Base-by-base conservation (phyloP, 768 basidiomycete genomes). In the Auriscalpium vulgare region DNA sequence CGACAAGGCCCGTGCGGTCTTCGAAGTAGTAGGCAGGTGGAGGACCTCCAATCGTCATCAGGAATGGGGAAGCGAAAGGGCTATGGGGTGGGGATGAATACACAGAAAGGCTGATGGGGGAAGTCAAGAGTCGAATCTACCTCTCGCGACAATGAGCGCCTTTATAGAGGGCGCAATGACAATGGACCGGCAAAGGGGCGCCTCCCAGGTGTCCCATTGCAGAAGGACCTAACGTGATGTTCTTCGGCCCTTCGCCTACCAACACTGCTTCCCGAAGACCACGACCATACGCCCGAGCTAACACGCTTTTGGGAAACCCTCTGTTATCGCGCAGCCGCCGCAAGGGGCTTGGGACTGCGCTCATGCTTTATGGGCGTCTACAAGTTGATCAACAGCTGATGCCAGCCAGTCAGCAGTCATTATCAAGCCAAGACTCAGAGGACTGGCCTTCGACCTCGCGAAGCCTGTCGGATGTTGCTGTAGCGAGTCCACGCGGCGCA, bases 1-100 rank as follows among this genome's bases (percentile, higher is more conserved):
- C 71, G 56, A 78, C 68, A 13, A 71, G 68, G 17, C 80, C 85
- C 0, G 86, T 83, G 47, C 84, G 80, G 71, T 88, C 86, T 67
- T 88, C 87, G 46, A 87, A 75, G 47, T 78, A 78, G 60, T 79
- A 79, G 16, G 83, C 61, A 10, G 61, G 54, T 48, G 61, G 61
- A 40, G 59, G 61, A 19, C 56, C 59, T 21, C 53, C 37, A 37
- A 62, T 62, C 3, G 61, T 62, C 61, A 62, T 62, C 37, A 38
- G 23, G 37, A 51, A 21, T 11, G 37, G 19, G 43, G 23, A 29
- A 37, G 10, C 29, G 23, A 10, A 11, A 21, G 17, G 47, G 3
- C 34, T 47, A 37, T 10, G 50, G 37, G 56, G 10, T 23, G 43
- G 21, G 35, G 16, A 17, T 47, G 36, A 34, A 14, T 14, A 46